Evolutionary conservation across 805 yeast genomes (phyloP).

Genomic region (Barnettozyma siamensis): DNA sequence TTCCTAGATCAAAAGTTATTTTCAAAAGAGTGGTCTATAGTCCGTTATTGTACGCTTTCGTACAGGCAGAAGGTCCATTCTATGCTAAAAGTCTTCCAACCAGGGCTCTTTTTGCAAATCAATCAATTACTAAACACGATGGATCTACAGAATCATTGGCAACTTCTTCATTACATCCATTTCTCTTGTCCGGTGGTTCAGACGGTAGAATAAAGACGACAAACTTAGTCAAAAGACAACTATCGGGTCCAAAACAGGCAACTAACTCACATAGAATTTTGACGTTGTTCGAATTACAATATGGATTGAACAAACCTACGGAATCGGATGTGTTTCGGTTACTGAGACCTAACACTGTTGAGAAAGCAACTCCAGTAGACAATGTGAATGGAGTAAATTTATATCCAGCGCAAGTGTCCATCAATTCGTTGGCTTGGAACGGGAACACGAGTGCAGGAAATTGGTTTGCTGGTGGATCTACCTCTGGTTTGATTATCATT

Average conservation of each 20-base stretch:
- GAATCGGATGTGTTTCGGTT: constrained; percentile 33
- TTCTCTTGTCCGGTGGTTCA: constrained; percentile 40
- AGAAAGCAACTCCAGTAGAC: constrained; percentile 26
- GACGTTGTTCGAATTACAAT: constrained; percentile 36
- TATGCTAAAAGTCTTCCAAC: constrained; percentile 32
- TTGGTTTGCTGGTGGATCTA: constrained; percentile 48
- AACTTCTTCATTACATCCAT: constrained; percentile 40
- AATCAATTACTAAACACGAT: constrained; percentile 33
- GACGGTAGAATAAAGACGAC: constrained; percentile 42
- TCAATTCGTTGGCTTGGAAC: constrained; percentile 55
- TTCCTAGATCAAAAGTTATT: constrained; percentile 29
- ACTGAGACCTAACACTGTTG: constrained; percentile 35
- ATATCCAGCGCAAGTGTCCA: constrained; percentile 44
- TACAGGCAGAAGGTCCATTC: constrained; percentile 37
- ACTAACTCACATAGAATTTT: constrained; percentile 26
- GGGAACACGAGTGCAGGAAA: constrained; percentile 38
- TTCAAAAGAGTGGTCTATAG: constrained; percentile 26
- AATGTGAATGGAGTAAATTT: constrained; percentile 24
- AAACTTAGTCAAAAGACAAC: constrained; percentile 33
- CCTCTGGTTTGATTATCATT: constrained; percentile 42
- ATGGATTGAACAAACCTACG: constrained; percentile 23
- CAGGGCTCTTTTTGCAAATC: constrained; percentile 30
- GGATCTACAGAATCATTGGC: constrained; percentile 37
- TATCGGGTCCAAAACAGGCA: constrained; percentile 30
- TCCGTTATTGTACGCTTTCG: constrained; percentile 32